These are phyloP conservation scores for Aspergillus mulundensis DNA, from an alignment of 495 filamentous ascomycete species.

Conservation along the genomic window DNA sequence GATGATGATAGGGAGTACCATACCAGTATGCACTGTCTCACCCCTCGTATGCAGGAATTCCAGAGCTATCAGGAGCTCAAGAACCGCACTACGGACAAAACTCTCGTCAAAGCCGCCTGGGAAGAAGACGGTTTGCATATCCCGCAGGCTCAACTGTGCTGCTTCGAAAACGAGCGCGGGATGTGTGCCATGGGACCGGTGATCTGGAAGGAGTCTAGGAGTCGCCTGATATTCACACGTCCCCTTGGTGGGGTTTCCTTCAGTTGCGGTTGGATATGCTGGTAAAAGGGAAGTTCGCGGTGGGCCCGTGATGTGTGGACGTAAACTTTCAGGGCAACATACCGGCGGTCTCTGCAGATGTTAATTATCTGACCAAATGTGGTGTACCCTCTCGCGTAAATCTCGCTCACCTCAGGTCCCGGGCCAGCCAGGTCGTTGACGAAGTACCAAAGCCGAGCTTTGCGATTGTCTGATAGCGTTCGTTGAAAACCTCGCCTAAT, in stretches of 20 bases:
- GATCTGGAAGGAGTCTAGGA: constrained; percentile 36
- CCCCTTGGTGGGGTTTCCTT: constrained; percentile 24
- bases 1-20: not conserved
- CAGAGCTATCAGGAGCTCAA: constrained; percentile 26
- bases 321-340: constrained; percentile 39
- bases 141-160: constrained; percentile 33
- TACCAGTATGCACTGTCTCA: constrained; percentile 45
- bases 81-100: constrained; percentile 17
- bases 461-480: constrained; percentile 48
- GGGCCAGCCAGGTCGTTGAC: constrained; percentile 46
- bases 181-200: constrained; percentile 40
- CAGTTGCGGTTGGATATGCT: constrained; percentile 22
- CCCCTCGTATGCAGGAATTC: constrained; percentile 41
- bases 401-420: constrained; percentile 36
- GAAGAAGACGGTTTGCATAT: constrained; percentile 16
- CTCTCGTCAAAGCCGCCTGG: constrained; percentile 19
- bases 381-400: not conserved
- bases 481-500: constrained; percentile 44
- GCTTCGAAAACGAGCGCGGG: constrained; percentile 41
- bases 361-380: not conserved
- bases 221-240: constrained; percentile 22
- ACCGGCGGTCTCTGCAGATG: constrained; percentile 24
- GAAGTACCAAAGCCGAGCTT: constrained; percentile 54
- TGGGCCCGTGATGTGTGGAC: constrained; percentile 24
- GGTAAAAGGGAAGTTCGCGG: constrained; percentile 35